These are phyloP conservation scores for Domatiomyces globalis DNA, from an alignment of 2,329 filamentous ascomycete genomes.

Conservation along the genomic window DNA sequence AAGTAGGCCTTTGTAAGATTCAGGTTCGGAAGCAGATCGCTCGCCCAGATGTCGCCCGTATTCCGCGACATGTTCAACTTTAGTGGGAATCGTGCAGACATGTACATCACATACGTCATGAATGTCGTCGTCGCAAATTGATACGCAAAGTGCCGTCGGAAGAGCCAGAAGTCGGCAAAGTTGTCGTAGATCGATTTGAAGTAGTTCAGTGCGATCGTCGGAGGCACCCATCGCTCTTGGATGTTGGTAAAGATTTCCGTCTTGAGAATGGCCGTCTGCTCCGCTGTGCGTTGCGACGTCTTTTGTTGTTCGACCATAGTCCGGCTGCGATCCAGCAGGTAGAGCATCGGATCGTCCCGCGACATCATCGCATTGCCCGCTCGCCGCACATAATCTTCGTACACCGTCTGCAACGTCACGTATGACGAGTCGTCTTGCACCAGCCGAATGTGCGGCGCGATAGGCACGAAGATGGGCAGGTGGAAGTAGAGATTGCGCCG, in stretches of 20 bases:
- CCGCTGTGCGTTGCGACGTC: slow-evolving; percentile 35
- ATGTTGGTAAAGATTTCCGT: slow-evolving; percentile 91
- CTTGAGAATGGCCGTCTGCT: slow-evolving; percentile 57
- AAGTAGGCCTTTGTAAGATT: slow-evolving; percentile 73
- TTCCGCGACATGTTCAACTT: slow-evolving; percentile 84
- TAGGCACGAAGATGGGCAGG: slow-evolving; percentile 83
- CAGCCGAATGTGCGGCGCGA: slow-evolving; percentile 86
- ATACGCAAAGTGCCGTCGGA: slow-evolving; percentile 92
- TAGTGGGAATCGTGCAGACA: slow-evolving; percentile 88
- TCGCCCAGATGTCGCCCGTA: slow-evolving; percentile 90
- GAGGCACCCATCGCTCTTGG: slow-evolving; percentile 82
- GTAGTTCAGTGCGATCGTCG: slow-evolving; percentile 69
- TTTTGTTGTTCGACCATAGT: slow-evolving; percentile 56
- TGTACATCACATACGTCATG: slow-evolving; percentile 97
- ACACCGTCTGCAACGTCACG: slow-evolving; percentile 85
- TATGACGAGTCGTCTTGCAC: slow-evolving; percentile 93
- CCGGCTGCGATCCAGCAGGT: slow-evolving; percentile 87
- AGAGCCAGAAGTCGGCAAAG: slow-evolving; percentile 93
- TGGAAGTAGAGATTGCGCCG: slow-evolving; percentile 92
- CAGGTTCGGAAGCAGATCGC: slow-evolving; percentile 85
- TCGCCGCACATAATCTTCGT: slow-evolving; percentile 87
- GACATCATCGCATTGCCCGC: slow-evolving; percentile 57
- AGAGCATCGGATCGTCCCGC: slow-evolving; percentile 90
- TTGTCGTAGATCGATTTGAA: slow-evolving; percentile 79
- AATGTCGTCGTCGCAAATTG: slow-evolving; percentile 90